Evolutionary conservation across 1,139 yeast genomes (phyloP), one percentile per base, ranked within the genome.

Genomic region (Blastobotrys illinoisensis): DNA sequence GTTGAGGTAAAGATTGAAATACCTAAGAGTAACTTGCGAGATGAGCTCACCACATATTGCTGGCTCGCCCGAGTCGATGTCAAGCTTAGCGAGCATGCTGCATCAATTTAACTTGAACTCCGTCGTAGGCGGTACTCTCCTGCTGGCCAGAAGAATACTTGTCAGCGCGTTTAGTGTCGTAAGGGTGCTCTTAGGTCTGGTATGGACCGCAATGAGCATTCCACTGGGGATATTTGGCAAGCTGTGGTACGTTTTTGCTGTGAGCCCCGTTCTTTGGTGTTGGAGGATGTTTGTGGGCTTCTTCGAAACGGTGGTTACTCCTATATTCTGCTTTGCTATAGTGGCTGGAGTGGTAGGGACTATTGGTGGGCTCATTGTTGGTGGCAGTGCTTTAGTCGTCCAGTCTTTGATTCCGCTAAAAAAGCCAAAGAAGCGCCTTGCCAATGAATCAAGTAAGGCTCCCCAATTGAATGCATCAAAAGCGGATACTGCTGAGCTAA

Each of bases 341-440:
- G 43, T 60, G 6, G 65, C 65, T 7, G 58, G 62, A 13, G 47
- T 56, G 5, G 52, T 62, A 52, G 65, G 65, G 20, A 57, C 62
- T 32, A 28, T 62, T 2, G 62, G 60, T 5, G 65, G 65, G 13
- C 47, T 62, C 16, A 48, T 60, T 6, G 63, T 61, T 9, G 65
- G 64, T n/a, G 62, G 57, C 13, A 48, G 57, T 52, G 60, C 62
- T 3, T 54, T 62, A 43, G 44, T 57, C n/a, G 58, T 62, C 2
- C 64, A 62, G 49, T 48, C 56, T 40, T 26, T 62, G 20, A 51
- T 61, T 21, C 64, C 64, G 2, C 28, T 49, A 36, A 36, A 52
- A 44, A 28, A 52, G 14, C 32, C 48, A 13, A 45, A 21, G 46
- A 14, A 18, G 40, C 40, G 16, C 40, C 7, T 11, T 5, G 32